A percentile compares a stretch with the other conserved stretches of the same genome.
Conservation (phyloP, 257 asterid species). For the Solanum pinnatisectum region DNA sequence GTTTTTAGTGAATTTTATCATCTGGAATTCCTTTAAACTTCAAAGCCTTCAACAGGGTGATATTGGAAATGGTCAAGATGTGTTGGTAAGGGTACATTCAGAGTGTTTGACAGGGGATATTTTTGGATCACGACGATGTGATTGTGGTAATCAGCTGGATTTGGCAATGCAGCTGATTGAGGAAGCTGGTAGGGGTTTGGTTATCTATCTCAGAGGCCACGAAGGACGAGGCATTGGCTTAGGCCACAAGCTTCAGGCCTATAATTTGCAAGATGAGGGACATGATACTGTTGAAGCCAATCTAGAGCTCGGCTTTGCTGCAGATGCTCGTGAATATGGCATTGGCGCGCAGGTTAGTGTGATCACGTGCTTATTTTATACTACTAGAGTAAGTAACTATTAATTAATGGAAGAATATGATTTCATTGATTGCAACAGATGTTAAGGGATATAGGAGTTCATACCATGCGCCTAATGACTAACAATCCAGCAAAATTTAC, state of each 20-base stretch:
- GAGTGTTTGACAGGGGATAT: slow-evolving; percentile 86
- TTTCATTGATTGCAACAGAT: slow-evolving; percentile 29
- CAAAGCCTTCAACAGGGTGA: slow-evolving; percentile 36
- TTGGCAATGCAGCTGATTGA: slow-evolving; percentile 72
- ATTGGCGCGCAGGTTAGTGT: slow-evolving; percentile 71
- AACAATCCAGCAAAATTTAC: slow-evolving; percentile 79
- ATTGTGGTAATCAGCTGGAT: slow-evolving; percentile 77
- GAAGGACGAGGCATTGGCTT: slow-evolving; percentile 89
- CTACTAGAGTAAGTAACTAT: not conserved
- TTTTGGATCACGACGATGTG: slow-evolving; percentile 74
- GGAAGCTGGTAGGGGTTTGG: slow-evolving; percentile 59
- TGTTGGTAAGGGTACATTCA: slow-evolving; percentile 79
- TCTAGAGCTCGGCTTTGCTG: slow-evolving; percentile 76
- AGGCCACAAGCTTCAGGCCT: slow-evolving; percentile 73
- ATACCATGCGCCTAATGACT: slow-evolving; percentile 80
- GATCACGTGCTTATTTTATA: not conserved
- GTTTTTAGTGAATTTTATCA: not conserved
- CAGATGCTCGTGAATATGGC: slow-evolving; percentile 77
- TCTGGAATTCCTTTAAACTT: not conserved
- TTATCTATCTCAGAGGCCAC: slow-evolving; percentile 72
- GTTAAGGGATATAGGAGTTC: slow-evolving; percentile 64
- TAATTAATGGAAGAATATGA: not conserved
- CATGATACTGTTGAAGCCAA: slow-evolving; percentile 88
- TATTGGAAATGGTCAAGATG: slow-evolving; percentile 69
- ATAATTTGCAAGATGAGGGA: slow-evolving; percentile 71